Base-by-base conservation (phyloP, 371 early-diverging fungal species). In the Zychaea mexicana region DNA sequence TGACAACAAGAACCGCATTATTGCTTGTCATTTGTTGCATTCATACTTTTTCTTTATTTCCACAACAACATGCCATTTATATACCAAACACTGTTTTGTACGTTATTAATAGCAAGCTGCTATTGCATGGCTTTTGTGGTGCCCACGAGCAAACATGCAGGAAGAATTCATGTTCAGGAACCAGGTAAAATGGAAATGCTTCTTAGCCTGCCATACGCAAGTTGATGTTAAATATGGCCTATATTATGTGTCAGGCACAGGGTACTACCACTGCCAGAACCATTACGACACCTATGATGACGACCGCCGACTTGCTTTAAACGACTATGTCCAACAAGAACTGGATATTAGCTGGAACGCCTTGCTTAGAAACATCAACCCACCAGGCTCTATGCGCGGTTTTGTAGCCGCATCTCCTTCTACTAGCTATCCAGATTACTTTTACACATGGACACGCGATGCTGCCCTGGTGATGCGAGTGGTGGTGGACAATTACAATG, bases 371-470 rank as follows among this genome's bases (percentile, higher is more conserved):
- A 79, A 79, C 21, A 69, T 79, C 28, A 76, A 79, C 39, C 77
- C 80, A 24, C 61, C 73, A 9, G 73, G 75, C 2, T 66, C 77
- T 0, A 56, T 45, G 1, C 47, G 64, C 30, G 80, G 80, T 0
- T 79, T 79, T 45, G 62, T 76, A 45, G 74, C 77, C 33, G 80
- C 80, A 5, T 79, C 80, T 5, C 59, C 72, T 2, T 76, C 77
- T 7, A 76, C 72, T 0, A 32, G 26, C 19, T 52, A 82, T 6
- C 94, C 93, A 3, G 83, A 92, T 69, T 94, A 94, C 79, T 92
- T 81, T 52, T 94, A 88, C 65, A 72, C 83, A 19, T 94, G 94
- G 94, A 82, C 85, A 13, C 81, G 94, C 21, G 94, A 94, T 54
- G 74, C 89, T 4, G 88, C 88, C 1, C 71, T 93, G 10, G 82